A percentile compares a stretch with the other conserved stretches of the same genome.
These are phyloP conservation scores for Lodderomyces metapsilosis DNA, from an alignment of 1,139 yeast species.

Conservation along the genomic window DNA sequence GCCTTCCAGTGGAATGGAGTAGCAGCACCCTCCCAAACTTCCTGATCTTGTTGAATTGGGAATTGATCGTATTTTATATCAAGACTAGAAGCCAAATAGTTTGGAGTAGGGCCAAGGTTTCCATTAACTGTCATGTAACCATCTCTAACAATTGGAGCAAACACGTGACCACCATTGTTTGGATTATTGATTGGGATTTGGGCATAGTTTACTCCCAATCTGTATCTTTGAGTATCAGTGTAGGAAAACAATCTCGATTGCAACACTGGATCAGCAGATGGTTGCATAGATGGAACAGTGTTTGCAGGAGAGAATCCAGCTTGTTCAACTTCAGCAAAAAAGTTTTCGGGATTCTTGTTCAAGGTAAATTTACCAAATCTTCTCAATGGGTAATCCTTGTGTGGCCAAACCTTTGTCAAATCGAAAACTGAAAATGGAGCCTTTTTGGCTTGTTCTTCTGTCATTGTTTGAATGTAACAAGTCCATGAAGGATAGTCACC, in stretches of 20 bases:
- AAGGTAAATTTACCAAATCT: conserved; percentile 67
- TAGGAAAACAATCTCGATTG: conserved; percentile 84
- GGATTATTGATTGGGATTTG: conserved; percentile 77
- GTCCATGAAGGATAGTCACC: conserved; percentile 67
- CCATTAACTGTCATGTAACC: conserved; percentile 84
- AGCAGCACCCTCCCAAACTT: conserved; percentile 86
- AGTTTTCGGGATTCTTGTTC: conserved; percentile 72
- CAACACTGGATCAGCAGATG: conserved; percentile 84
- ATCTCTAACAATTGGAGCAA: conserved; percentile 74
- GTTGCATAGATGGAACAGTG: conserved; percentile 80
- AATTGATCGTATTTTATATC: conserved; percentile 51
- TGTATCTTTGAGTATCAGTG: conserved; percentile 74
- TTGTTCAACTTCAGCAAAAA: conserved; percentile 80
- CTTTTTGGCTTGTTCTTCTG: conserved; percentile 58
- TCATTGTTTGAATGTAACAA: conserved; percentile 64
- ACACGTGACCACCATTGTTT: conserved; percentile 35
- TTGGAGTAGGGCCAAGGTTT: conserved; percentile 83
- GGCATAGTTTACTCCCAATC: conserved; percentile 66
- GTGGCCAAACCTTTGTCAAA: conserved; percentile 80
- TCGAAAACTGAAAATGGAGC: conserved; percentile 66
- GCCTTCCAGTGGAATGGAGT: conserved; percentile 84
- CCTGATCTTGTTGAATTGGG: conserved; percentile 61
- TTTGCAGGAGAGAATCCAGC: conserved; percentile 82
- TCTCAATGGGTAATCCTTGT: conserved; percentile 70
- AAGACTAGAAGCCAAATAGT: conserved; percentile 62